Percentiles rank a stretch among this genome's conserved stretches.
Evolutionary conservation across 495 filamentous ascomycete genomes (phyloP).

Genomic region (Xylaria scruposa): DNA sequence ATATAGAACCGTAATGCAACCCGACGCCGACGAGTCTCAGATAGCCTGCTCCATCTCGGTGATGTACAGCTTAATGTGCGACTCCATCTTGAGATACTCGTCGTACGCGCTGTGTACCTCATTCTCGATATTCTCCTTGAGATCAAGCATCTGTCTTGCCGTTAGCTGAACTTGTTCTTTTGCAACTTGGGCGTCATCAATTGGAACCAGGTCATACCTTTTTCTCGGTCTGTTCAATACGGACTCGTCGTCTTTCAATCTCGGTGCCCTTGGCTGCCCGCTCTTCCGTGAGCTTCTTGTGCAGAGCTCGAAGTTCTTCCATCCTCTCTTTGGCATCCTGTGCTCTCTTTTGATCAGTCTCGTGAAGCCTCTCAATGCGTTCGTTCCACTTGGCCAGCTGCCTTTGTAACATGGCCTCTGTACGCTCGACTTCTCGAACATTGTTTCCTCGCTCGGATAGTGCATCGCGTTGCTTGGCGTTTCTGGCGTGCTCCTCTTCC

Average conservation of each 20-base stretch:
- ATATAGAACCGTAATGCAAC: conserved; percentile 26
- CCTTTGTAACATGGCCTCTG: conserved; percentile 79
- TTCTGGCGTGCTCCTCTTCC: conserved; percentile 83
- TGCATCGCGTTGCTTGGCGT: conserved; percentile 80
- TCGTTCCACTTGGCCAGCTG: conserved; percentile 85
- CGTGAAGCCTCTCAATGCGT: conserved; percentile 79
- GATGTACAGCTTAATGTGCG: conserved; percentile 96
- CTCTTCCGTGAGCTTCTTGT: conserved; percentile 83
- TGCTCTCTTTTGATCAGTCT: conserved; percentile 80
- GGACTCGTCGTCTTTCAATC: conserved; percentile 86
- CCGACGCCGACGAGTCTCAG: conserved; percentile 44
- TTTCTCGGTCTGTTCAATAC: conserved; percentile 98
- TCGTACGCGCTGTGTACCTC: conserved; percentile 87
- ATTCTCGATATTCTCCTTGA: conserved; percentile 95
- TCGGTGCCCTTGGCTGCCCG: conserved; percentile 82
- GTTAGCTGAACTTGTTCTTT: conserved; percentile 42
- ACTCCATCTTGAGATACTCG: conserved; percentile 94
- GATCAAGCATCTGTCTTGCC: conserved; percentile 80
- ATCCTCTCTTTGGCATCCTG: conserved; percentile 80
- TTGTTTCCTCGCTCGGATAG: conserved; percentile 86
- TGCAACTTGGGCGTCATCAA: neutral
- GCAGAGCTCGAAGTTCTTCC: conserved; percentile 84
- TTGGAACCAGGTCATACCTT: conserved; percentile 67
- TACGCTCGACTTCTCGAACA: conserved; percentile 88
- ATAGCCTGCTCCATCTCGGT: conserved; percentile 97